Percentiles rank a stretch among this genome's conserved stretches.
Conservation (phyloP, 225 moss, liverwort and hornwort species). For the Marchantia polymorpha region DNA sequence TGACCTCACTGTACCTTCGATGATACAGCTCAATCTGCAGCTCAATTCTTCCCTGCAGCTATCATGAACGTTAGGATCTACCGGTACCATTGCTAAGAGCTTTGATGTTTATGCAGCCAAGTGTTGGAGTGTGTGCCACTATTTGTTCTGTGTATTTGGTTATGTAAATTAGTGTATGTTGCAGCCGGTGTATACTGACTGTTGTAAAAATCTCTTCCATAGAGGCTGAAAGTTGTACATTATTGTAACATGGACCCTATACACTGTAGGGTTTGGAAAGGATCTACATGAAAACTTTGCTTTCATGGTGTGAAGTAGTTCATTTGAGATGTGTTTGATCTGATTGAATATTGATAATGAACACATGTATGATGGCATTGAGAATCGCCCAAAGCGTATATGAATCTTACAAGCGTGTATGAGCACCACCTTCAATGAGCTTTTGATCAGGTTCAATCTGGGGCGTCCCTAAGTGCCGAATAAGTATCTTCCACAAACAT, state of each 20-base stretch:
- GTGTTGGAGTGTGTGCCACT: constrained; percentile 1
- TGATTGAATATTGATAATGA: too few species aligned
- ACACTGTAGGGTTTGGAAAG: not conserved
- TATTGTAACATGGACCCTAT: constrained; percentile 17
- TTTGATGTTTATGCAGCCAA: constrained; percentile 1
- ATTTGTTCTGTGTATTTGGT: constrained; percentile 5
- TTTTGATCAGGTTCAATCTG: too few species aligned
- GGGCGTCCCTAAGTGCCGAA: too few species aligned
- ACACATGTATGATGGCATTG: too few species aligned
- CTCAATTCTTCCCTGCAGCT: not conserved
- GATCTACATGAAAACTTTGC: not conserved
- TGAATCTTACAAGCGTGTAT: too few species aligned
- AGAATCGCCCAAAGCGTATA: too few species aligned
- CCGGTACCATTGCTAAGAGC: not conserved
- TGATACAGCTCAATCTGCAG: constrained; percentile 38
- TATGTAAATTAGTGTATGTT: constrained; percentile 23
- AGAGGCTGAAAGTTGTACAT: constrained; percentile 14
- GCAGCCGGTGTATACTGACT: not conserved
- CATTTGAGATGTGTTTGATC: not conserved
- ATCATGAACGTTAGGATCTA: not conserved
- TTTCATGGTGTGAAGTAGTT: not conserved
- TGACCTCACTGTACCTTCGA: constrained; percentile 75
- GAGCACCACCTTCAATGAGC: too few species aligned
- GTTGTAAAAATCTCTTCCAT: constrained; percentile 17
- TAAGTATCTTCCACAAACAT: too few species aligned